Evolutionary conservation across 2,329 filamentous ascomycete species (phyloP).

Genomic region (Monosporascus cannonballus): DNA sequence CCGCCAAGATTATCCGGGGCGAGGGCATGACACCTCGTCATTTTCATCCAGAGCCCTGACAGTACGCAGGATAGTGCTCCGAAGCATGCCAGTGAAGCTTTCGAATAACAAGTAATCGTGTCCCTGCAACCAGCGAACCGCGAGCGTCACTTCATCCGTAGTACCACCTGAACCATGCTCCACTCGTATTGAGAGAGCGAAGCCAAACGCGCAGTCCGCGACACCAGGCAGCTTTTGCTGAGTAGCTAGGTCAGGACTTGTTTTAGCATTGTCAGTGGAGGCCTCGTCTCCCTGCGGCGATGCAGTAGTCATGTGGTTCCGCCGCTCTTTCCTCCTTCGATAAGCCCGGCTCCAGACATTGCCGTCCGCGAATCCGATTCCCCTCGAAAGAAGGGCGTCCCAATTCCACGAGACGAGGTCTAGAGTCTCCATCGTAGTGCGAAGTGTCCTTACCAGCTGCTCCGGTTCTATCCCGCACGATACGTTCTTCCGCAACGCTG

Average conservation of each 20-base stretch:
- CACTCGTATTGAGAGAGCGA: slow-evolving; percentile 46
- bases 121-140: slow-evolving; percentile 70
- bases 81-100: slow-evolving; percentile 77
- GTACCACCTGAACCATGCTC: slow-evolving; percentile 24
- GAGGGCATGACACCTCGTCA: too few species aligned
- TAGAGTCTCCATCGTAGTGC: slow-evolving; percentile 43
- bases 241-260: not conserved
- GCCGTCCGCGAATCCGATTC: slow-evolving; percentile 56
- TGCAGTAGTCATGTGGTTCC: slow-evolving; percentile 19
- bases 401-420: slow-evolving; percentile 60
- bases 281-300: slow-evolving; percentile 6
- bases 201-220: slow-evolving; percentile 45
- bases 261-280: not conserved
- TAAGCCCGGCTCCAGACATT: slow-evolving; percentile 78
- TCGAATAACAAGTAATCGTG: slow-evolving; percentile 69
- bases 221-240: slow-evolving; percentile 26
- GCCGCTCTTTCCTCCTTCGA: slow-evolving; percentile 49
- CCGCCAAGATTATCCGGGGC: too few species aligned
- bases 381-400: slow-evolving; percentile 45
- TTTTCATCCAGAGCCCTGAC: not conserved
- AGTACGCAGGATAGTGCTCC: slow-evolving; percentile 8
- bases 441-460: slow-evolving; percentile 27
- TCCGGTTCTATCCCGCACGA: not conserved
- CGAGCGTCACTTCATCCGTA: slow-evolving; percentile 37
- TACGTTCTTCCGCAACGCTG: slow-evolving; percentile 32